These are phyloP conservation scores for Cylindrodendrum hubeiense DNA, from an alignment of 2,329 filamentous ascomycete species.

Conservation along the genomic window DNA sequence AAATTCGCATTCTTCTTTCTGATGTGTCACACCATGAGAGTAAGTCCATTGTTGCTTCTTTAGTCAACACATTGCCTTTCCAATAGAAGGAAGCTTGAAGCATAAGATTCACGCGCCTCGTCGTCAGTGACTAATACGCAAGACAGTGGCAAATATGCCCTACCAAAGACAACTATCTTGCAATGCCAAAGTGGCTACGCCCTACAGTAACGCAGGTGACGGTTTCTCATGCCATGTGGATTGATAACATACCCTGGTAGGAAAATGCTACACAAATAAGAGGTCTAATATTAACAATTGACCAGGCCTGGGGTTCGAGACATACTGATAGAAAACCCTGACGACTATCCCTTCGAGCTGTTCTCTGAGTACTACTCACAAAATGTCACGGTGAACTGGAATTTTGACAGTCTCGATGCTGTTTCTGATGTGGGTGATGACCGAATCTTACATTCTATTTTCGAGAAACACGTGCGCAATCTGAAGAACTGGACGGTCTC, in stretches of 20 bases:
- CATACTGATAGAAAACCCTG: not conserved
- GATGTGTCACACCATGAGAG: not conserved
- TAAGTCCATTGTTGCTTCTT: not conserved
- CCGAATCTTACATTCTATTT: not conserved
- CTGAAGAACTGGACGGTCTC: conserved; percentile 6
- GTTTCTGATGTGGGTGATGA: not conserved
- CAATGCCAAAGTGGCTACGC: conserved; percentile 3
- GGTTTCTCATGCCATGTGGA: not conserved
- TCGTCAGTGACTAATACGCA: not conserved
- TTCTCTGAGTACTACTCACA: conserved; percentile 1
- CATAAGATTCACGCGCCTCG: not conserved
- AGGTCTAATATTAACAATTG: not conserved
- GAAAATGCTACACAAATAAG: not conserved
- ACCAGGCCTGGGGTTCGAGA: conserved; percentile 4
- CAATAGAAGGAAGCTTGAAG: not conserved
- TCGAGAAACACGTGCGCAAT: conserved; percentile 6
- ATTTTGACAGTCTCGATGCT: conserved; percentile 4
- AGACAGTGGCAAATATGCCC: conserved; percentile 2
- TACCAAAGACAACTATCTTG: not conserved
- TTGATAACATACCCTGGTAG: conserved; percentile 11
- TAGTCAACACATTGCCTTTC: not conserved
- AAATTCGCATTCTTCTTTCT: conserved; percentile 2
- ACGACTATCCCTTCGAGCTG: not conserved
- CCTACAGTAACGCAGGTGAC: conserved; percentile 6
- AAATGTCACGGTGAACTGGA: not conserved